Evolutionary conservation across 805 yeast genomes (phyloP), one percentile per base, ranked within the genome.

Genomic region (Yarrowia hollandica): DNA sequence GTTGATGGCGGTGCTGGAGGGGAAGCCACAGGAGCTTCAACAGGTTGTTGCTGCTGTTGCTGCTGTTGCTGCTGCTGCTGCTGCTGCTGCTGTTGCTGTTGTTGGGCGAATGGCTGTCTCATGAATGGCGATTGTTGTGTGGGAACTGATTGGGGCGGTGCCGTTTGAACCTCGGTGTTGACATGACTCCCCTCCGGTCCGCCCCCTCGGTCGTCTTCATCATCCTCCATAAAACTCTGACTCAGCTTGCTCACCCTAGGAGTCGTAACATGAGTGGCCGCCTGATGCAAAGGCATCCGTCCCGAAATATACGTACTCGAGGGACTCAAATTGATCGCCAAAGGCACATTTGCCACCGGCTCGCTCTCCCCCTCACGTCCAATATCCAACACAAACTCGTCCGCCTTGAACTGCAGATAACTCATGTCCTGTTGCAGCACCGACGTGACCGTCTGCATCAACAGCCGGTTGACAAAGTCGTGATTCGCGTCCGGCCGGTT

Each of bases 331-430:
- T 15, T 31, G 22, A 23, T 10, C 4, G n/a, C 4, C 1, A 48
- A 37, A 1, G 28, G 35, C 11, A 11, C 22, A n/a, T n/a, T n/a
- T 1, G 10, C 37, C 3, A 1, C 12, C 14, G 2, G 19, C 15
- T 48, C 39, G 11, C 33, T 11, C 4, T 2, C 22, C 2, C 22
- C 48, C 19, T 33, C 55, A 12, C 12, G 16, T 2, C 48, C 48
- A 3, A 44, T 44, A 9, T 30, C 54, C 8, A 44, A 18, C 26
- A 48, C 39, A 16, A 31, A 48, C 15, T 33, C 39, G 8, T 48
- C 55, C 4, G 25, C 39, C 22, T 48, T 48, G 55, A 48, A 48
- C 3, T 21, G 38, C 14, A 48, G 39, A 31, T 48, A 48, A 4
- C 30, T 22, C 39, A 48, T 31, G 39, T 48, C 55, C 22, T 48